Conservation (phyloP, 2,329 filamentous ascomycete species). For the Aspergillus sp. region DNA sequence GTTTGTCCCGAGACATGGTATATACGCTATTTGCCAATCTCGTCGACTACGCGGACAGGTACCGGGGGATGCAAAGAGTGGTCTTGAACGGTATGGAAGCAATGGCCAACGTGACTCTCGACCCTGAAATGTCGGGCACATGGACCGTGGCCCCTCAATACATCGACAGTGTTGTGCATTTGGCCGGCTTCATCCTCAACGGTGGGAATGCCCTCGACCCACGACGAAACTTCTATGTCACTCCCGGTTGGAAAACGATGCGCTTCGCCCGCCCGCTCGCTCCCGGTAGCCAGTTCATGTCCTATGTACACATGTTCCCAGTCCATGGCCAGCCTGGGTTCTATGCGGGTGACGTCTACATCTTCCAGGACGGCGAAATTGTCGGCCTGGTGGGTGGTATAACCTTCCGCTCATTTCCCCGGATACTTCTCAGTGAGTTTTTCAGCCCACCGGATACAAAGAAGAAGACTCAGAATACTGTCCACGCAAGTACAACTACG, state of each 20-base stretch:
- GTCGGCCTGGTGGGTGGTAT: constrained; percentile 32
- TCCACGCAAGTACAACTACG: background rate
- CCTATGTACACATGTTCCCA: constrained; percentile 32
- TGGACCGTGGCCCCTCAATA: background rate
- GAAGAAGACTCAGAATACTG: background rate
- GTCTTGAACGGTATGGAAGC: constrained; percentile 32
- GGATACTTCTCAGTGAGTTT: constrained; percentile 18
- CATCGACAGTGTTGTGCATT: constrained; percentile 2
- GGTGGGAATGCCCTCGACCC: background rate
- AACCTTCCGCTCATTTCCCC: constrained; percentile 33
- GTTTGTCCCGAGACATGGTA: constrained; percentile 31
- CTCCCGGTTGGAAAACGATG: constrained; percentile 13
- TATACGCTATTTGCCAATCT: constrained; percentile 33
- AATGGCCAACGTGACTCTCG: constrained; percentile 29
- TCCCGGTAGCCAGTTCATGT: constrained; percentile 24
- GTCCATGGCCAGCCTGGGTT: constrained; percentile 20
- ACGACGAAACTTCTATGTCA: background rate
- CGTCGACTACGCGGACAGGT: constrained; percentile 28
- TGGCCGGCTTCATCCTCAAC: constrained; percentile 3
- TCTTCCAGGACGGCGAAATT: constrained; percentile 34
- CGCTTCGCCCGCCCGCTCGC: constrained; percentile 26
- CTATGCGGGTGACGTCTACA: constrained; percentile 39
- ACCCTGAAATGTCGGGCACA: constrained; percentile 3
- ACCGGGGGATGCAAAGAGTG: constrained; percentile 32
- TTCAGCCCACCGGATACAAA: constrained; percentile 5